Percentiles rank a stretch among this genome's conserved stretches.
Evolutionary conservation across 2,329 filamentous ascomycete species (phyloP).

Genomic region (Ophiostoma pallidulum): DNA sequence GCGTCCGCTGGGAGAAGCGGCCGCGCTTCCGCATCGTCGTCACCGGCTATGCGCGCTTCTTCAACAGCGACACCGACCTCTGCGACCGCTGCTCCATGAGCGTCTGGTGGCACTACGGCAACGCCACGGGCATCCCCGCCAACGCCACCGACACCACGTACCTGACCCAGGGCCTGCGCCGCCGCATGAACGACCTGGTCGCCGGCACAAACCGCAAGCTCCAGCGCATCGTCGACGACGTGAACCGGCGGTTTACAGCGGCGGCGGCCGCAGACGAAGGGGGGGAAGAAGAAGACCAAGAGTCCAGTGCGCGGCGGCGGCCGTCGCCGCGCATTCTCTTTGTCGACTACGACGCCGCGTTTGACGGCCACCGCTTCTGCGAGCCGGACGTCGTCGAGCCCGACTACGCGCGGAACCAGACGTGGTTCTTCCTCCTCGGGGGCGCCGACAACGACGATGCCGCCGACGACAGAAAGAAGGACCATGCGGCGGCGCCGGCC

Average conservation of each 20-base stretch:
- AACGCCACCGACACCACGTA: constrained; percentile 12
- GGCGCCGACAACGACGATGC: constrained; percentile 30
- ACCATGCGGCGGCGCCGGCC: constrained; percentile 14
- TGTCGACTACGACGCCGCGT: constrained; percentile 35
- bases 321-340: constrained; percentile 29
- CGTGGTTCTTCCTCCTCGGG: constrained; percentile 41
- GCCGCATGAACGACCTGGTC: constrained; percentile 36
- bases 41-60: constrained; percentile 40
- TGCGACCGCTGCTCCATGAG: constrained; percentile 37
- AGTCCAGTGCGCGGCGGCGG: no score
- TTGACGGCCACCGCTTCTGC: constrained; percentile 36
- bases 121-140: constrained; percentile 9
- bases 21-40: constrained; percentile 34
- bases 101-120: constrained; percentile 36
- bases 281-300: background rate
- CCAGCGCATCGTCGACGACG: constrained; percentile 23
- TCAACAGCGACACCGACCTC: constrained; percentile 33
- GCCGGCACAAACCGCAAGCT: constrained; percentile 33
- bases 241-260: constrained; percentile 30
- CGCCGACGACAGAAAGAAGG: background rate
- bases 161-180: constrained; percentile 30
- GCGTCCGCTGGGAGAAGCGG: constrained; percentile 34
- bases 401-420: constrained; percentile 33
- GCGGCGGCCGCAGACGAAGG: background rate
- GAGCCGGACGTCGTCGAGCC: constrained; percentile 29